These are phyloP conservation scores for Phytophthora fragariaefolia DNA, from an alignment of 352 stramenopile species.

Conservation along the genomic window DNA sequence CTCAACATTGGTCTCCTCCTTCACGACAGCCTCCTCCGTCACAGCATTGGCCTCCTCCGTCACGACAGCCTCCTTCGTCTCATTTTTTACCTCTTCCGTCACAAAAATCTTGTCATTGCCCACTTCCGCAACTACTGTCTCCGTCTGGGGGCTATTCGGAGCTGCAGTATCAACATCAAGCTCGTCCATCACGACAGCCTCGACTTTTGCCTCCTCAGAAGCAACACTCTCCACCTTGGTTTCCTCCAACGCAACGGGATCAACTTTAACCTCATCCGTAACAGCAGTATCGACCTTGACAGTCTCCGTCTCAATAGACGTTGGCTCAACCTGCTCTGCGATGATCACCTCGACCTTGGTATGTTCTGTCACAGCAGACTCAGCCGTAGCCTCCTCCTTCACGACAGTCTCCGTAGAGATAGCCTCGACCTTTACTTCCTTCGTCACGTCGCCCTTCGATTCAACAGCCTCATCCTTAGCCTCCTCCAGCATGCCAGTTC, in stretches of 20 bases:
- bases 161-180: conserved; percentile 1
- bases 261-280: not conserved
- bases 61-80: no score
- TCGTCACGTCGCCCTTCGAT: no score
- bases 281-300: not conserved
- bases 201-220: not conserved
- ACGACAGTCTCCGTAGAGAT: not conserved
- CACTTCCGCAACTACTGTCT: no score
- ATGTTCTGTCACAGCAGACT: not conserved
- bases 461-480: no score
- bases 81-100: no score
- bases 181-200: not conserved
- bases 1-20: not conserved
- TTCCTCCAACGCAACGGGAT: not conserved
- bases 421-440: not conserved
- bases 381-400: not conserved
- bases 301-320: not conserved
- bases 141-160: no score
- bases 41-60: no score
- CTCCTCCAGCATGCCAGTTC: no score
- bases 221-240: not conserved
- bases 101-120: no score
- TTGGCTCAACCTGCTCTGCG: not conserved
- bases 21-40: not conserved
- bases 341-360: not conserved